Evolutionary conservation across 768 basidiomycete species (phyloP), one percentile per base, ranked within the genome.

Genomic region (Agaricus blazei): DNA sequence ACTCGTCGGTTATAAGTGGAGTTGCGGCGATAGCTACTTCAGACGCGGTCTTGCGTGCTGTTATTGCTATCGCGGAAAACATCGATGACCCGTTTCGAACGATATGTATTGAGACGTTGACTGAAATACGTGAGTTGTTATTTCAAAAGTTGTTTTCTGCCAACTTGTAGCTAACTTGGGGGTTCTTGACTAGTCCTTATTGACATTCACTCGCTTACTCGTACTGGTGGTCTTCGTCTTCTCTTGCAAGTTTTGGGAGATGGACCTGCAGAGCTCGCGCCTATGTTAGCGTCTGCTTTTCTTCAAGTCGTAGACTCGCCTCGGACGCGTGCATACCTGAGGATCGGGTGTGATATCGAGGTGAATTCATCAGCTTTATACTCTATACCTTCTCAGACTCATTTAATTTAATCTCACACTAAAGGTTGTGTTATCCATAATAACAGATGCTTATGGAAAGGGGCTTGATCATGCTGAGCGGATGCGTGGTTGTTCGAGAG

Each of bases 21-120:
- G 65, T 74, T 9, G 77, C 78, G 9, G 67, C 67, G 2, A 78
- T 88, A 3, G 85, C 84, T 11, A 67, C 93, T 48, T 86, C 88
- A 6, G 84, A 90, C 62, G 74, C 84, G 28, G 80, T 93, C 49
- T 82, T 98, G 72, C 83, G 97, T 31, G 90, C 92, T 9, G 72
- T 98, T n/a, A 83, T 98, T 40, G 91, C 95, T 8, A 83, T 97
- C 11, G 93, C 95, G 0, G 97, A 99, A 67, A 89, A 93, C 55
- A 77, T 82, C 9, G 97, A 98, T 60, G 97, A 98, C 63, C 86
- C 89, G 0, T 90, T 98, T 64, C 78, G 88, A 55, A 75, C 80
- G 1, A 82, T 93, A 48, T 90, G 87, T 45, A 77, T 98, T 31
- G 85, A 94, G 68, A 97, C 92, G 0, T 70, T 99, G 52, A 80